phyloP scores from a whole-genome alignment of 768 basidiomycete species.

The Hygrocybe coccinea region DNA sequence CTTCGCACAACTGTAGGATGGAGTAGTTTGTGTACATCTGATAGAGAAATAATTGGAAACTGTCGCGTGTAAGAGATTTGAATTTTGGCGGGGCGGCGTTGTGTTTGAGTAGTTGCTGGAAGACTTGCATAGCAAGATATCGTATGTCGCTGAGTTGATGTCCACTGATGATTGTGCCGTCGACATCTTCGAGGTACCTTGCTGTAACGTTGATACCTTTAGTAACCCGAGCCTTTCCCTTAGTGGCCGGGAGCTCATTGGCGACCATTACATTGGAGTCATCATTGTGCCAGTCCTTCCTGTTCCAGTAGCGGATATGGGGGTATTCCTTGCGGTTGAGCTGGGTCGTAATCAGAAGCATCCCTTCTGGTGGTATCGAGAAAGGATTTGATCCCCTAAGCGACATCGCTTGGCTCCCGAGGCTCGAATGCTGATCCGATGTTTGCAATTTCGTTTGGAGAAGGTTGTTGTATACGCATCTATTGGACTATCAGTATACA shows the following conservation, averaged over 20 bases:
- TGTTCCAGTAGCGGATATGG: not conserved
- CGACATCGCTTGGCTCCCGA: too few relatives aligned
- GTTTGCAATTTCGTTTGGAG: too few relatives aligned
- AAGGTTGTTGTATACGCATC: too few relatives aligned
- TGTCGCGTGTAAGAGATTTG: not conserved
- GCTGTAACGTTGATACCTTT: not conserved
- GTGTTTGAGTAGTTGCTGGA: not conserved
- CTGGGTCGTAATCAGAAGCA: too few relatives aligned
- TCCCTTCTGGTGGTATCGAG: not conserved
- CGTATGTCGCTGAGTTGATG: not conserved
- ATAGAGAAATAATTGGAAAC: not conserved
- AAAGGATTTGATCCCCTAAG: not conserved
- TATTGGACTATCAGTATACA: too few relatives aligned
- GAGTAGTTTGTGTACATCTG: constrained; percentile 5
- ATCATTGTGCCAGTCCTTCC: not conserved
- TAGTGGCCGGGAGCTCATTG: not conserved
- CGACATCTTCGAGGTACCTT: not conserved
- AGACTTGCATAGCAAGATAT: not conserved
- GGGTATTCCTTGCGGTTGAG: not conserved
- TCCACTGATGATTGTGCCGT: not conserved
- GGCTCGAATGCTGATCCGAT: too few relatives aligned
- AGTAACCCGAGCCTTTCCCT: not conserved
- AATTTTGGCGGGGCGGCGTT: not conserved
- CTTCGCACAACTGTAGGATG: constrained; percentile 10
- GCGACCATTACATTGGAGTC: not conserved